These are phyloP conservation scores for Vitis amurensis DNA, from an alignment of 164 flowering plant genomes.

Conservation along the genomic window DNA sequence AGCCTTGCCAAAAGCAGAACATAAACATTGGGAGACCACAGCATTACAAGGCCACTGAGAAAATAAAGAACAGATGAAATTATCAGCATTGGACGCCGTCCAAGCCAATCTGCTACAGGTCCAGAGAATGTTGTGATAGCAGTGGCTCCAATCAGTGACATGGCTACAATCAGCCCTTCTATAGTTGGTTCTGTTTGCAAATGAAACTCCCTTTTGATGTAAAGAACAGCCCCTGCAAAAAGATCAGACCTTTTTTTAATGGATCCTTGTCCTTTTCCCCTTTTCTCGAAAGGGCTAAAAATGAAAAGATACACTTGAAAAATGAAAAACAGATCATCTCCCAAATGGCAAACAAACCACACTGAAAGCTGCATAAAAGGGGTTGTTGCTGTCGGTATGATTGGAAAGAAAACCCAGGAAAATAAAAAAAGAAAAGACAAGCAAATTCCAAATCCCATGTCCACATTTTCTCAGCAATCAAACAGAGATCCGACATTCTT, in stretches of 20 bases:
- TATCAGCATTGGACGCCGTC: slow-evolving; percentile 40
- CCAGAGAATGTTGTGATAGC: slow-evolving; percentile 39
- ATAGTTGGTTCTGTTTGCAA: slow-evolving; percentile 15
- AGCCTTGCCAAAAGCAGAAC: slow-evolving; percentile 36
- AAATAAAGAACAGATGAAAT: slow-evolving; percentile 32
- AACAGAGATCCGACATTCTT: no score
- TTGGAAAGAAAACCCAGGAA: background rate
- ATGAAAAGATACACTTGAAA: no score
- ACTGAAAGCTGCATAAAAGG: no score
- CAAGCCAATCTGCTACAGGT: slow-evolving; percentile 29
- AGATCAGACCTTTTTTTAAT: no score
- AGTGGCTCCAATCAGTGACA: slow-evolving; percentile 42
- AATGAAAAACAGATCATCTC: no score
- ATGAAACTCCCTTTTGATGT: slow-evolving; percentile 13
- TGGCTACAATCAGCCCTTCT: slow-evolving; percentile 40
- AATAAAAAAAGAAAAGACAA: background rate
- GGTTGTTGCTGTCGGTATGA: no score
- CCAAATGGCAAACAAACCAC: no score
- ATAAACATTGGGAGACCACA: slow-evolving; percentile 43
- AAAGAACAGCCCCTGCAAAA: slow-evolving; percentile 8
- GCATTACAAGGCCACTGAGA: slow-evolving; percentile 34
- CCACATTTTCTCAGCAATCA: no score
- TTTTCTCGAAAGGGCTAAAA: no score
- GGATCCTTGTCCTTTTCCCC: no score
- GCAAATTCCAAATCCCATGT: background rate